Base-by-base conservation (phyloP, 495 filamentous ascomycete species). In the Penicillium fimorum region DNA sequence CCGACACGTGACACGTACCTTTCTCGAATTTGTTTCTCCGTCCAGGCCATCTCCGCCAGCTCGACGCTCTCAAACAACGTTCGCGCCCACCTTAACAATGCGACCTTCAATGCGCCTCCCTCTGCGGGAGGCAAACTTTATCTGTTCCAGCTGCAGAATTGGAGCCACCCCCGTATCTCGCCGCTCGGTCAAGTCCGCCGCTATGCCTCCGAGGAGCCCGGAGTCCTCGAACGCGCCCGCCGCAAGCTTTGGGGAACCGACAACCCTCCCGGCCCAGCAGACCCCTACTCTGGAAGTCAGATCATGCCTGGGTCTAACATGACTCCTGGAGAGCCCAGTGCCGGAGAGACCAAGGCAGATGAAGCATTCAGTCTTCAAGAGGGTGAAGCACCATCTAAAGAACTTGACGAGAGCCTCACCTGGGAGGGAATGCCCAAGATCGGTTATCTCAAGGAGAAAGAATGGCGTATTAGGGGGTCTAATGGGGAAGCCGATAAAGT, bases 161-260 rank as follows among this genome's bases (percentile, higher is more conserved):
- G 68, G 67, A 62, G 63, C 62, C 22, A 59, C 66, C 25, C 79
- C 22, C 76, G 73, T 22, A 42, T 62, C 41, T 75, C 76, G 8
- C 68, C 74, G 24, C 58, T 74, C 20, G 56, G 72, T 57, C 74
- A 75, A 70, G 67, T 70, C 69, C 72, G 74, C 61, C 72, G 64
- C 61, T 58, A 76, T 64, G 72, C 74, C 48, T 74, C 72, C 65
- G 64, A 67, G 56, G 60, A 61, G 44, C 64, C 67, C 42, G 65
- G 76, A 49, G 60, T 81, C 48, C 76, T 79, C 47, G 79, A 84
- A 32, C 71, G 73, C 30, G 65, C 84, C 49, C 78, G 80, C 38
- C 67, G 70, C 51, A 78, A 73, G 66, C 71, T 86, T 55, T 84
- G 82, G 81, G 80, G 79, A 20, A 77, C 79, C 10, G 77, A 83